Evolutionary conservation across 768 basidiomycete species (phyloP), one percentile per base, ranked within the genome.

Genomic region (Boletus subparvulus): DNA sequence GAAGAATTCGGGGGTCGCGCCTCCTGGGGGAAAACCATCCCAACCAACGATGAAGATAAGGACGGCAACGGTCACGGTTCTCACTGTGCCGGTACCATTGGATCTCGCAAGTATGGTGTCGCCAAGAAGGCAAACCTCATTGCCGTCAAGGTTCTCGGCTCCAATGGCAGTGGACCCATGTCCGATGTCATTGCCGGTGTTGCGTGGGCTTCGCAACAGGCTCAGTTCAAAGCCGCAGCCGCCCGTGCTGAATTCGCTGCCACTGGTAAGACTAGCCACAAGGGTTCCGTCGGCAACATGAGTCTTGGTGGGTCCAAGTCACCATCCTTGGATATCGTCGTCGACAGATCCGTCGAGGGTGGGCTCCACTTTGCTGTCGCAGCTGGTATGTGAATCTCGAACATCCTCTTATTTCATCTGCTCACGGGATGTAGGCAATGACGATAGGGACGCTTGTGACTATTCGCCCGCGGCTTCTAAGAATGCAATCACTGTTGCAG

Each of bases 361-460:
- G 97, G 97, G 39, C 80, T 99, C 35, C 94, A 98, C 80, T 97
- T 98, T 63, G 92, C 96, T 59, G 97, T 99, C 58, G 96, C 96
- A 59, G 95, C 95, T 58, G 94, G 92, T 84, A 75, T 65, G 81
- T 78, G 50, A n/a, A 46, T 55, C 48, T 40, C 12, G 17, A 24
- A 44, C 2, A 13, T 26, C 24, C 28, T 7, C 6, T 42, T 14
- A 4, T 43, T 17, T 19, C 33, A 28, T 33, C 13, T 35, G n/a
- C 52, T 60, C 14, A 66, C 9, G 1, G 3, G 17, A n/a, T 30
- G 16, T 42, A 87, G 86, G 83, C 36, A 92, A 91, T 62, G 90
- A 92, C 68, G 87, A 90, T 76, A 84, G 83, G 64, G 90, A 96
- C 67, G 94, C 94, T 13, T 98, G 96, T 80, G 78, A 78, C 62